Evolutionary conservation across 805 yeast species (phyloP).

Genomic region (Spathaspora gorwiae): DNA sequence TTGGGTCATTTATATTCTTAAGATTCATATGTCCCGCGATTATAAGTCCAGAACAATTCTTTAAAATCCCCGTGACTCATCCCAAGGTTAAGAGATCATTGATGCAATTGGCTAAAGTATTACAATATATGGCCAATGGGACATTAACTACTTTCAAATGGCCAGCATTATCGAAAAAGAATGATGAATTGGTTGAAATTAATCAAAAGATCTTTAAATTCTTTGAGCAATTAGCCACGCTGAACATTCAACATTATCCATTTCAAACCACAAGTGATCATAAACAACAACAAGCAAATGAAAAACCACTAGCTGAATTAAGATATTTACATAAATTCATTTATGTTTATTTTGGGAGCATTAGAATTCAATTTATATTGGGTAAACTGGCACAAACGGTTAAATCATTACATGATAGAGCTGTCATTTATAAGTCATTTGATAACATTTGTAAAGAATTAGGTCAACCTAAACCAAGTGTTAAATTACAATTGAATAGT

Average conservation of each 20-base stretch:
- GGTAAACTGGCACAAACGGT: conserved; percentile 10
- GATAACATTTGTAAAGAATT: conserved; percentile 45
- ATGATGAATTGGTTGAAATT: conserved; percentile 32
- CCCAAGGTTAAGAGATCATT: conserved; percentile 56
- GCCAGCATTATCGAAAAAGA: conserved; percentile 45
- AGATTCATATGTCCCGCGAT: conserved; percentile 88
- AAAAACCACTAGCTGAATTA: conserved; percentile 33
- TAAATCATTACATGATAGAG: conserved; percentile 17
- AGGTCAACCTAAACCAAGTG: conserved; percentile 53
- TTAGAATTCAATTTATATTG: conserved; percentile 25
- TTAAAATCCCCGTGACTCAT: conserved; percentile 23
- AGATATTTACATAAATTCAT: conserved; percentile 38
- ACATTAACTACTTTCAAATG: conserved; percentile 58
- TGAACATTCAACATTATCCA: conserved; percentile 19
- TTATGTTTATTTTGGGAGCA: conserved; percentile 29
- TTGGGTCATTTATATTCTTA: conserved; percentile 83
- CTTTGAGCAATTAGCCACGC: conserved; percentile 20
- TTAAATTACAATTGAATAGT: conserved; percentile 53
- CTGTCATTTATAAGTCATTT: conserved; percentile 30
- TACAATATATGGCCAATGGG: conserved; percentile 86
- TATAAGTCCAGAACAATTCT: conserved; percentile 72
- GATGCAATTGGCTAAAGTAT: conserved; percentile 73
- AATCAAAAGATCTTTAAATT: conserved; percentile 26
- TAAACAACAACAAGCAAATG: conserved; percentile 9
- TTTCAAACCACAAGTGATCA: conserved; percentile 11